phyloP scores from a whole-genome alignment of 495 filamentous ascomycete species.

The Aspergillus leporis region DNA sequence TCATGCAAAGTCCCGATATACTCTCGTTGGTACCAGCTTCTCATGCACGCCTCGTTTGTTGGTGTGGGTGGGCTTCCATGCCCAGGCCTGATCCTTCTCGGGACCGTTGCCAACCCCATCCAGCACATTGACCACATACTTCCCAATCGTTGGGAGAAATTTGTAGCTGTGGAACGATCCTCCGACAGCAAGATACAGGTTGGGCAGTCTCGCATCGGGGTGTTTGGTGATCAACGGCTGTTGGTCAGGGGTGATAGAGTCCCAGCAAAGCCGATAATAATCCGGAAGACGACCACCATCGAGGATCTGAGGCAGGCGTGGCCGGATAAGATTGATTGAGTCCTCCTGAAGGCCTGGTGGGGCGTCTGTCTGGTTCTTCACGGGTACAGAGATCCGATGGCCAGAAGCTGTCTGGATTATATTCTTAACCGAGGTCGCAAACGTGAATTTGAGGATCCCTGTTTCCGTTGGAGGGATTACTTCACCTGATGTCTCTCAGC shows the following conservation, averaged over 20 bases:
- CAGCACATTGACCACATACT: conserved; percentile 56
- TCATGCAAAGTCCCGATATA: conserved; percentile 15
- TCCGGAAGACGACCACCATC: conserved; percentile 24
- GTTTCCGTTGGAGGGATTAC: conserved; percentile 34
- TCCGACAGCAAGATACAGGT: conserved; percentile 48
- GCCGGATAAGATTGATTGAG: conserved; percentile 14
- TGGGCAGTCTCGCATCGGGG: conserved; percentile 28
- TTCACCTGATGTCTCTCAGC: conserved; percentile 25
- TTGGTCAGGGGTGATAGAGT: conserved; percentile 39
- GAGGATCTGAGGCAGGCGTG: conserved; percentile 22
- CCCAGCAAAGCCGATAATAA: conserved; percentile 33
- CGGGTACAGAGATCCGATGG: conserved; percentile 32
- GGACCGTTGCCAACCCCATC: conserved; percentile 27
- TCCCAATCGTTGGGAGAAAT: conserved; percentile 58
- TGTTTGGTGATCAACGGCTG: conserved; percentile 56
- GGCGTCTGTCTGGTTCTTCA: conserved; percentile 17
- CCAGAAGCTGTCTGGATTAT: conserved; percentile 29
- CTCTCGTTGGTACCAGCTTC: conserved; percentile 13
- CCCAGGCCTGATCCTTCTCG: conserved; percentile 32
- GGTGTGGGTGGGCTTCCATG: conserved; percentile 26
- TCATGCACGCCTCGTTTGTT: conserved; percentile 13
- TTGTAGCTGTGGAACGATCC: conserved; percentile 56
- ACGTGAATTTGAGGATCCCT: conserved; percentile 40
- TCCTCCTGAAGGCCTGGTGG: conserved; percentile 18
- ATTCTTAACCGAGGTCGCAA: conserved; percentile 34